These are phyloP conservation scores for Yamadazyma conglobata DNA, from an alignment of 1,139 yeast species.

Conservation along the genomic window DNA sequence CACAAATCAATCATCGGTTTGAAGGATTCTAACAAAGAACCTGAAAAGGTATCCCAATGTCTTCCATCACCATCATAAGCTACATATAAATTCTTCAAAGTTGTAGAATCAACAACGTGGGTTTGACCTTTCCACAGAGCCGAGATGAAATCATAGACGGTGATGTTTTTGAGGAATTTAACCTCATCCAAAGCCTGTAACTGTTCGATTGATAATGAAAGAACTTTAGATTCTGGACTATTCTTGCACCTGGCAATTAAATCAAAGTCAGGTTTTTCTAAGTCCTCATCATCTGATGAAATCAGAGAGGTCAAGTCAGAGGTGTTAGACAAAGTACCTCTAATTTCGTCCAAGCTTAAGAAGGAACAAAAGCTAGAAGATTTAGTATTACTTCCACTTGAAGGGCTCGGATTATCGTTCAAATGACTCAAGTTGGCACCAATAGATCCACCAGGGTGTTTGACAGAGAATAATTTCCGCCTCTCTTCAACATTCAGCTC, in stretches of 20 bases:
- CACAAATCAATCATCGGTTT: slow-evolving; percentile 3
- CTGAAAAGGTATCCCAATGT: slow-evolving; percentile 13
- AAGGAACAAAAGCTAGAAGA: slow-evolving; percentile 25
- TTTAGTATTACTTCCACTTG: slow-evolving; percentile 5
- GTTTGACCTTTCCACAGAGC: slow-evolving; percentile 10
- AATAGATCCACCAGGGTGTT: slow-evolving; percentile 91
- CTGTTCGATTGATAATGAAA: neutral
- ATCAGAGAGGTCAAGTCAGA: slow-evolving; percentile 14
- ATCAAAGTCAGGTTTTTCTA: slow-evolving; percentile 5
- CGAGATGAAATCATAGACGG: slow-evolving; percentile 28
- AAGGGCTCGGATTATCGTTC: slow-evolving; percentile 22
- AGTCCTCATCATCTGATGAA: slow-evolving; percentile 24
- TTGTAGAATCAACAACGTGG: slow-evolving; percentile 19
- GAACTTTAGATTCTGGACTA: neutral
- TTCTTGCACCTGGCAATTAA: slow-evolving; percentile 3
- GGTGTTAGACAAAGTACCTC: slow-evolving; percentile 8
- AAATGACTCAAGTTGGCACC: slow-evolving; percentile 52
- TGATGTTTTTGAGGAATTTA: slow-evolving; percentile 26
- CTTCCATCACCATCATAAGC: slow-evolving; percentile 4
- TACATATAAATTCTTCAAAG: slow-evolving; percentile 20
- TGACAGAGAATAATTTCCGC: slow-evolving; percentile 54
- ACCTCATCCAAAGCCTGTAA: slow-evolving; percentile 16
- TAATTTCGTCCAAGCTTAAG: slow-evolving; percentile 27
- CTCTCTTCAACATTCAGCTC: slow-evolving; percentile 55
- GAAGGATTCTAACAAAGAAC: slow-evolving; percentile 8